phyloP scores from a whole-genome alignment of 257 asterid genomes.

The Solanum rostratum region DNA sequence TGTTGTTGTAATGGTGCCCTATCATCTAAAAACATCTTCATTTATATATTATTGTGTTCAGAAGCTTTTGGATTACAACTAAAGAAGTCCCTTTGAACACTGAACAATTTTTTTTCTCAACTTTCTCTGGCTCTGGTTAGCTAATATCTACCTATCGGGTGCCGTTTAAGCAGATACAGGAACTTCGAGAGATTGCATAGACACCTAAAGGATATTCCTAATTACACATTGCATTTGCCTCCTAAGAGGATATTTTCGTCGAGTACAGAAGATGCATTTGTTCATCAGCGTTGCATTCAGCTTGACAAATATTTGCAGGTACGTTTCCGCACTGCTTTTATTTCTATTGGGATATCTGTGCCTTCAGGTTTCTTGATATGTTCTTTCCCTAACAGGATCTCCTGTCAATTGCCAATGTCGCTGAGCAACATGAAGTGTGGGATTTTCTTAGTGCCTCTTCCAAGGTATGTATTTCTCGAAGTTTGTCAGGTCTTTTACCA shows the following conservation, averaged over 20 bases:
- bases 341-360: not conserved
- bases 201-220: slow-evolving; percentile 87
- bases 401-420: slow-evolving; percentile 91
- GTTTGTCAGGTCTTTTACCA: not conserved
- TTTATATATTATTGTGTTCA: not conserved
- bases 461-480: slow-evolving; percentile 38
- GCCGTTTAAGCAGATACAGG: slow-evolving; percentile 53
- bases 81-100: not conserved
- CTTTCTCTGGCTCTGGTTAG: not conserved
- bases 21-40: not conserved
- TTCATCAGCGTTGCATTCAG: slow-evolving; percentile 95
- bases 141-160: slow-evolving; percentile 7
- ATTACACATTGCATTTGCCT: slow-evolving; percentile 88
- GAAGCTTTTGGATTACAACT: not conserved
- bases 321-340: slow-evolving; percentile 13
- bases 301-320: slow-evolving; percentile 94
- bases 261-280: slow-evolving; percentile 94
- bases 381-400: slow-evolving; percentile 55
- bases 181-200: slow-evolving; percentile 96
- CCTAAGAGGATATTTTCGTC: slow-evolving; percentile 99
- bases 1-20: not conserved
- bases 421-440: slow-evolving; percentile 99
- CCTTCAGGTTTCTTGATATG: slow-evolving; percentile 11
- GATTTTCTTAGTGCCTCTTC: slow-evolving; percentile 92
- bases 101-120: slow-evolving; percentile 3